Evolutionary conservation across 345 rosid genomes (phyloP).

Genomic region (Trapa bicornis): DNA sequence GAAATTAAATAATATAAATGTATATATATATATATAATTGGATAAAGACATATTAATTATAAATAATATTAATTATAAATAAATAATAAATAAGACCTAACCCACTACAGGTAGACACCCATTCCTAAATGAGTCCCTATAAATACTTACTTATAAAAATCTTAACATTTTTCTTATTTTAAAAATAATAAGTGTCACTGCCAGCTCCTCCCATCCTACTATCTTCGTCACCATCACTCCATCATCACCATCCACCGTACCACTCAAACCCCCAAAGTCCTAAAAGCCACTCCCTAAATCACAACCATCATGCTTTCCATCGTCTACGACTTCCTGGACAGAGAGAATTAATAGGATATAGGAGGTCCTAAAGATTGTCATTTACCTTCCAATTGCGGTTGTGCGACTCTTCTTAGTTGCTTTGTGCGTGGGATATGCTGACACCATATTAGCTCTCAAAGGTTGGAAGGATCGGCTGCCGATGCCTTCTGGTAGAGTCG

Average conservation of each 20-base stretch:
- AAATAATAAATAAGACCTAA: too few species aligned
- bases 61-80: too few species aligned
- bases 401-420: slow-evolving; percentile 54
- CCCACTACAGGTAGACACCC: background rate
- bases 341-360: slow-evolving; percentile 44
- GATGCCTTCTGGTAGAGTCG: slow-evolving; percentile 69
- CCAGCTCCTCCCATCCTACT: slow-evolving; percentile 32
- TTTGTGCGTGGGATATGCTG: slow-evolving; percentile 52
- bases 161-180: background rate
- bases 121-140: too few species aligned
- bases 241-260: slow-evolving; percentile 22
- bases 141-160: too few species aligned
- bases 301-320: slow-evolving; percentile 6
- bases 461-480: slow-evolving; percentile 90
- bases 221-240: slow-evolving; percentile 23
- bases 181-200: background rate
- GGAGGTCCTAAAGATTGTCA: slow-evolving; percentile 55
- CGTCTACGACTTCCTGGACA: slow-evolving; percentile 40
- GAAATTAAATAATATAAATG: too few species aligned
- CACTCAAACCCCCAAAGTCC: slow-evolving; percentile 1
- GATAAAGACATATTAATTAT: too few species aligned
- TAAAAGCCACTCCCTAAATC: slow-evolving; percentile 8
- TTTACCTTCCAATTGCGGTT: slow-evolving; percentile 62
- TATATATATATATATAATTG: too few species aligned
- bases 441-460: slow-evolving; percentile 55